Conservation (phyloP, 2,329 filamentous ascomycete species). For the Colletotrichum tamarilloi region DNA sequence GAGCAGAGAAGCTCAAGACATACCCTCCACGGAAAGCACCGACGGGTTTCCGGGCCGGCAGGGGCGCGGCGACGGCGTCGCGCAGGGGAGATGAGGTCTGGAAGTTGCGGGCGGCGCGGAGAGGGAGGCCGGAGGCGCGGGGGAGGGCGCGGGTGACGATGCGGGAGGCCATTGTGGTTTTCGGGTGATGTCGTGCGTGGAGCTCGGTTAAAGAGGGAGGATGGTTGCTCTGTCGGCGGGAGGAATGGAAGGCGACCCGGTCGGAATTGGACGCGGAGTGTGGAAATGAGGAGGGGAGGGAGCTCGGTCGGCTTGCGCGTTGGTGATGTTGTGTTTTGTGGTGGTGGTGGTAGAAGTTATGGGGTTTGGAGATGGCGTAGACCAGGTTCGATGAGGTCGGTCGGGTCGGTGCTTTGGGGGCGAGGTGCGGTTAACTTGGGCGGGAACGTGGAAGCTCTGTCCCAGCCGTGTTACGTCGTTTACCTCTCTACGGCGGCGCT, state of each 20-base stretch:
- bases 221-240: background rate
- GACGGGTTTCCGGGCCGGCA: constrained; percentile 68
- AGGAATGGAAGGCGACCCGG: background rate
- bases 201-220: background rate
- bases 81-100: constrained; percentile 59
- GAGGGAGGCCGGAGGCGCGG: constrained; percentile 42
- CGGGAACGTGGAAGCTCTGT: constrained; percentile 4
- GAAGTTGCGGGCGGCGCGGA: constrained; percentile 54
- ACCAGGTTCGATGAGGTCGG: constrained; percentile 16
- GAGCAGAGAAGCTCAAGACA: constrained; percentile 42
- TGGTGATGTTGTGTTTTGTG: constrained; percentile 5
- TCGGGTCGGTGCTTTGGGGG: constrained; percentile 6
- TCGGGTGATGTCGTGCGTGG: constrained; percentile 1
- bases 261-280: background rate
- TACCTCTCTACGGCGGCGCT: background rate
- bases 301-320: background rate
- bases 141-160: constrained; percentile 52
- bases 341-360: constrained; percentile 6
- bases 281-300: background rate
- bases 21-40: constrained; percentile 72
- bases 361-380: constrained; percentile 3
- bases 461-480: constrained; percentile 9
- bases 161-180: constrained; percentile 58
- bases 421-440: constrained; percentile 3
- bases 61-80: constrained; percentile 56